Conservation (phyloP, 768 basidiomycete species). For the Agrocybe chaxingu region DNA sequence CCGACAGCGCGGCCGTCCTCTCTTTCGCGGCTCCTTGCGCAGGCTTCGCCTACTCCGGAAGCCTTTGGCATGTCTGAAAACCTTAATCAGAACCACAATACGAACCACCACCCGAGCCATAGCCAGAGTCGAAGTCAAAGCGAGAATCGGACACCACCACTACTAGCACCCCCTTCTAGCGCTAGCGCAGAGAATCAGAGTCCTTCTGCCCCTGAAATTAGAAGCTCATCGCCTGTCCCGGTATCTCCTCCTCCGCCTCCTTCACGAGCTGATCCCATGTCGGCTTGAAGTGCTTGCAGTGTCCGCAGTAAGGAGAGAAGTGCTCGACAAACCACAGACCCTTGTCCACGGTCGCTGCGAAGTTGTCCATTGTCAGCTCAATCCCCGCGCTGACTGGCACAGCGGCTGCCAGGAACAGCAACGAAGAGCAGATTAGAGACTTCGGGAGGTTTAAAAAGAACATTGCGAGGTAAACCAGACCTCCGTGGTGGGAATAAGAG, state of each 20-base stretch:
- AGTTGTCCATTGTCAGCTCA: conserved; percentile 58
- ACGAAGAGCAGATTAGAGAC: too few species aligned
- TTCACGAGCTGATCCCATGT: conserved; percentile 74
- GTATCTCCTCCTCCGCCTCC: conserved; percentile 45
- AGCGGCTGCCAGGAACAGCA: background rate
- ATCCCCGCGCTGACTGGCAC: background rate
- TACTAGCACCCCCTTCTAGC: too few species aligned
- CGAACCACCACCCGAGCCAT: too few species aligned
- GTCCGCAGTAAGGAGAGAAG: conserved; percentile 82
- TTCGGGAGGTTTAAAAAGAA: too few species aligned
- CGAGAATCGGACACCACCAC: conserved; percentile 1
- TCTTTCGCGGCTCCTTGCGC: conserved; percentile 74
- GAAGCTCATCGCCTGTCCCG: conserved; percentile 29
- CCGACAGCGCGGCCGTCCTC: conserved; percentile 75
- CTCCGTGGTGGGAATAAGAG: too few species aligned
- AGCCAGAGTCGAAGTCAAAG: conserved; percentile 1
- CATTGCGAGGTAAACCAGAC: too few species aligned
- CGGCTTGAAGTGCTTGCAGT: conserved; percentile 77
- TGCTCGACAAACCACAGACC: conserved; percentile 87
- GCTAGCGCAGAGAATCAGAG: background rate
- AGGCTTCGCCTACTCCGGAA: conserved; percentile 55
- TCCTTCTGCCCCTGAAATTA: conserved; percentile 11
- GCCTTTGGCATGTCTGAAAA: conserved; percentile 1
- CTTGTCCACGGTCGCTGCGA: conserved; percentile 44
- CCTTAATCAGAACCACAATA: conserved; percentile 18